Conservation (phyloP, 2,329 filamentous ascomycete genomes). For the Rutstroemia sp. region DNA sequence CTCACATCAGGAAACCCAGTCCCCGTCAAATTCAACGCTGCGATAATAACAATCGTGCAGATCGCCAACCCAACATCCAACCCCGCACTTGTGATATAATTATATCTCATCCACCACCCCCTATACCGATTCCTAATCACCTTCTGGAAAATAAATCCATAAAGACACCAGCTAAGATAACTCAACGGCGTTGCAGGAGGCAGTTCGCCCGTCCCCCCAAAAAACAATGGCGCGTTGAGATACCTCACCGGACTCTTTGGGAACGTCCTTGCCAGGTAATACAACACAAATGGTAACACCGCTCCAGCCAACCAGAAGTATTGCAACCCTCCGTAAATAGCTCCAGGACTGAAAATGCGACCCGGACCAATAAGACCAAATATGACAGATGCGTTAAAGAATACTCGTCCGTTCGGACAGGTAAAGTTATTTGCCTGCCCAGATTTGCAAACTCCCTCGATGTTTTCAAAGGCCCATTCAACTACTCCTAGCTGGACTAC, state of each 20-base stretch:
- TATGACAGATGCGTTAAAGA: constrained; percentile 61
- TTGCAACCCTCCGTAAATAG: constrained; percentile 56
- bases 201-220: constrained; percentile 5
- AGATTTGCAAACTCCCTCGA: constrained; percentile 54
- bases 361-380: constrained; percentile 68
- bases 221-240: constrained; percentile 11
- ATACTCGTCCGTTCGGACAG: constrained; percentile 38
- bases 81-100: constrained; percentile 67
- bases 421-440: constrained; percentile 39
- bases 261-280: constrained; percentile 43
- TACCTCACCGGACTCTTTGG: constrained; percentile 51
- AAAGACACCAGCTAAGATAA: constrained; percentile 60
- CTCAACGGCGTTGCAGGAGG: constrained; percentile 65
- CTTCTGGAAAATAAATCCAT: constrained; percentile 63
- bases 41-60: constrained; percentile 63
- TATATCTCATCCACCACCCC: constrained; percentile 73
- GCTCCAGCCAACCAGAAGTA: constrained; percentile 68
- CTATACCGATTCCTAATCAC: constrained; percentile 56
- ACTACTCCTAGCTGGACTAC: constrained; percentile 59
- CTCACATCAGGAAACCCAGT: constrained; percentile 44
- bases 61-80: constrained; percentile 62
- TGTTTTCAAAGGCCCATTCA: constrained; percentile 53
- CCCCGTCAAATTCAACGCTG: constrained; percentile 54
- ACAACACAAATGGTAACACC: constrained; percentile 53
- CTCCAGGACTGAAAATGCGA: constrained; percentile 33